phyloP scores from a whole-genome alignment of 768 basidiomycete genomes.

The Tubosaeta brunneosetosa region DNA sequence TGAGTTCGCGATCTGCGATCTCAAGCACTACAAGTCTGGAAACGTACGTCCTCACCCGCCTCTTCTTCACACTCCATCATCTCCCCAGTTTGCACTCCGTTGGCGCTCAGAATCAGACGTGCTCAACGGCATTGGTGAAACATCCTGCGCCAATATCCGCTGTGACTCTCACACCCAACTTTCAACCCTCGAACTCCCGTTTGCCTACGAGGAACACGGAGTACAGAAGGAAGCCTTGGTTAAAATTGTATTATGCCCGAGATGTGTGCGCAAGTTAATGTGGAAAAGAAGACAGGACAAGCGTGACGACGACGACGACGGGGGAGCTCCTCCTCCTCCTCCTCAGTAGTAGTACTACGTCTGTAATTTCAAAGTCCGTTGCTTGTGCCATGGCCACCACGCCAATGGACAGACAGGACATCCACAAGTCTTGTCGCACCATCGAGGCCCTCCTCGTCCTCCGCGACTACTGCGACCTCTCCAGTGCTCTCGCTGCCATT shows the following conservation, averaged over 20 bases:
- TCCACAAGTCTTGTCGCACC: conserved; percentile 79
- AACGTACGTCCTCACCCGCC: conserved; percentile 48
- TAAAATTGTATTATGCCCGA: conserved; percentile 81
- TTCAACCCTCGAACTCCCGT: conserved; percentile 83
- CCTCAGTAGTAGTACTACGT: no score
- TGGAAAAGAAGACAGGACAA: conserved; percentile 78
- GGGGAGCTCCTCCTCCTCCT: neutral
- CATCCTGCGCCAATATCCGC: conserved; percentile 85
- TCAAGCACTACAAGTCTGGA: conserved; percentile 94
- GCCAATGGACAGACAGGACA: conserved; percentile 60
- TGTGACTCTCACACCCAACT: conserved; percentile 51
- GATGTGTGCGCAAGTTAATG: conserved; percentile 79
- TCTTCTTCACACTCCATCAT: neutral
- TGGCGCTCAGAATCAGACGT: conserved; percentile 95
- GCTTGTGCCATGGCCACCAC: neutral
- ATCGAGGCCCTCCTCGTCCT: conserved; percentile 63
- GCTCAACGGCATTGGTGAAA: conserved; percentile 77
- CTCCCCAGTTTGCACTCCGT: conserved; percentile 71
- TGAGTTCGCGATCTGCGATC: conserved; percentile 87
- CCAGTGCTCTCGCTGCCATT: conserved; percentile 51
- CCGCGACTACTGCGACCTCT: conserved; percentile 73
- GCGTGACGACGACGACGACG: no score
- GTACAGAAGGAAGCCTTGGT: conserved; percentile 77
- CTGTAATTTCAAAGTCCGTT: conserved; percentile 23
- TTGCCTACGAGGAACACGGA: conserved; percentile 79